Evolutionary conservation across 1,284 basidiomycete species (phyloP).

Genomic region (Cutaneotrichosporon cutaneum): DNA sequence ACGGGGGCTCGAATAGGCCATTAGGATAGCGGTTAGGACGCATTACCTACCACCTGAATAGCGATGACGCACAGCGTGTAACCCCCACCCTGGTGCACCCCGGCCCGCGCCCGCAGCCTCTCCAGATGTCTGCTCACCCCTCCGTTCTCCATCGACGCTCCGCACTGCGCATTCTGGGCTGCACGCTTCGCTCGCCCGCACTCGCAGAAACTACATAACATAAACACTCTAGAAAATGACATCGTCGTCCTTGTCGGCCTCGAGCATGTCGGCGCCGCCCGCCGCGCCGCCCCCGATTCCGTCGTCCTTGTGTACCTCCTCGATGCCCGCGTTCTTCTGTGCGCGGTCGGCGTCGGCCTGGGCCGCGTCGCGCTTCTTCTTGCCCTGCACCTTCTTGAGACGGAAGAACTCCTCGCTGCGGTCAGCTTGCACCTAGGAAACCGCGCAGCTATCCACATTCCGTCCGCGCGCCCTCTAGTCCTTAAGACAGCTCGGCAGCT

Average conservation of each 20-base stretch:
- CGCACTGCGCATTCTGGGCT: not conserved
- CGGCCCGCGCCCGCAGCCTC: too few species aligned
- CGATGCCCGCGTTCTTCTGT: constrained; percentile 33
- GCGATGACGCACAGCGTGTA: constrained; percentile 4
- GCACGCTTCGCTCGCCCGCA: too few species aligned
- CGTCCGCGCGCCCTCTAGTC: too few species aligned
- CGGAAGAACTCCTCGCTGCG: constrained; percentile 86
- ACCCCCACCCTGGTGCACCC: not conserved
- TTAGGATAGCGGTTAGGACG: not conserved
- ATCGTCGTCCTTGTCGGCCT: constrained; percentile 77
- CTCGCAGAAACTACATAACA: not conserved
- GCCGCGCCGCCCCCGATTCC: constrained; percentile 49
- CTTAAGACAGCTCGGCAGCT: too few species aligned
- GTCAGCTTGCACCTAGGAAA: not conserved
- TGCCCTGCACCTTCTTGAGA: constrained; percentile 93
- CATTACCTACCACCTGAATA: not conserved
- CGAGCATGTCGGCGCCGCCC: constrained; percentile 64
- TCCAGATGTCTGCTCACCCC: not conserved
- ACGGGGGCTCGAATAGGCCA: not conserved
- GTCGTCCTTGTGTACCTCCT: constrained; percentile 48
- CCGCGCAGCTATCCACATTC: not conserved
- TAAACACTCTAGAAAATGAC: constrained; percentile 69
- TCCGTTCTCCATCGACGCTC: not conserved
- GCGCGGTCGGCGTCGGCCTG: constrained; percentile 34
- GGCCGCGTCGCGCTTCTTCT: constrained; percentile 79